These are phyloP conservation scores for Cutaneotrichosporon sp. DNA, from an alignment of 1,284 basidiomycete genomes.

Conservation along the genomic window DNA sequence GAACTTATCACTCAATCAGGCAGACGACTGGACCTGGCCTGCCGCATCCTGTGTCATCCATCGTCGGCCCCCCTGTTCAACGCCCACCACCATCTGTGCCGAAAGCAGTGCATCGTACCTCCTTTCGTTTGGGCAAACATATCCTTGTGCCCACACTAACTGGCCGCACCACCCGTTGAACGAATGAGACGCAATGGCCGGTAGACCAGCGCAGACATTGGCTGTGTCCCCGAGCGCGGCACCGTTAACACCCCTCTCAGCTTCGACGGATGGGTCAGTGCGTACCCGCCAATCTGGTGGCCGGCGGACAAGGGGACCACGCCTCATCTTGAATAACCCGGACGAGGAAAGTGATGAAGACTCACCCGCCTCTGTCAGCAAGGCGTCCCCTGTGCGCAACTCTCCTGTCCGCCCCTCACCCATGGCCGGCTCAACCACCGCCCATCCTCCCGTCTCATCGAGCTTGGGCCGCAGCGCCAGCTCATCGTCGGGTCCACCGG, in stretches of 20 bases:
- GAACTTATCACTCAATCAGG: too few relatives aligned
- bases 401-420: constrained; percentile 3
- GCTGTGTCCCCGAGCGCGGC: constrained; percentile 2
- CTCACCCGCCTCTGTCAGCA: background rate
- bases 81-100: background rate
- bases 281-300: constrained; percentile 33
- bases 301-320: constrained; percentile 24
- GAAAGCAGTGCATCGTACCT: background rate
- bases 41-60: too few relatives aligned
- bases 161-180: background rate
- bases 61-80: too few relatives aligned
- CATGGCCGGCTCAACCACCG: background rate
- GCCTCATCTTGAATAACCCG: constrained; percentile 40
- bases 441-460: background rate
- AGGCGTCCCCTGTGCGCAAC: background rate
- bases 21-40: too few relatives aligned
- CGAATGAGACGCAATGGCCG: constrained; percentile 3
- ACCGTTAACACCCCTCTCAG: background rate
- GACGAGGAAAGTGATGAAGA: constrained; percentile 38
- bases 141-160: too few relatives aligned
- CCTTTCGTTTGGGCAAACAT: background rate
- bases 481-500: background rate
- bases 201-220: constrained; percentile 3
- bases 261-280: background rate
- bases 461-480: background rate